Conservation (phyloP, 2,329 filamentous ascomycete species). For the Pseudofabraea citricarpa region DNA sequence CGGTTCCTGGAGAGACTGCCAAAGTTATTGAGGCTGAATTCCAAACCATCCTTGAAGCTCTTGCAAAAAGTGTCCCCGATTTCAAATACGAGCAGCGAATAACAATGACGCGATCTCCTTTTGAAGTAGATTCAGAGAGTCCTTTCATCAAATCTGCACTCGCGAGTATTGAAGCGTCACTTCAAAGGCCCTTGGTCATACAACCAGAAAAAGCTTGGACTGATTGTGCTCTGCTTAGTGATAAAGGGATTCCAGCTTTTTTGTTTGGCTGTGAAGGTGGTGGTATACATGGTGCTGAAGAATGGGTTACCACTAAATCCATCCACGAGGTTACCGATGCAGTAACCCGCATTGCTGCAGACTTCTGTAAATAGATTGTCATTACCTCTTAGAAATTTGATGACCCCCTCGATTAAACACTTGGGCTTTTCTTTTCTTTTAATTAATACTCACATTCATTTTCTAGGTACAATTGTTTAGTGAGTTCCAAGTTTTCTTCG, state of each 20-base stretch:
- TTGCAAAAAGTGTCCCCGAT: conserved; percentile 27
- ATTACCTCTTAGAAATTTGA: too few relatives aligned
- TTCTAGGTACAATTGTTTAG: too few relatives aligned
- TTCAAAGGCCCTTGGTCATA: neutral
- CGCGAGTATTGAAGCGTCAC: neutral
- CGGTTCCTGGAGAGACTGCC: conserved; percentile 37
- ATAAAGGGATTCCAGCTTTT: conserved; percentile 39
- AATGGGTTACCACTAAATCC: conserved; percentile 40
- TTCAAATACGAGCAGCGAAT: conserved; percentile 37
- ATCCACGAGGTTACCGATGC: conserved; percentile 21
- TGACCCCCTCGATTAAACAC: too few relatives aligned
- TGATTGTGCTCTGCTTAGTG: conserved; percentile 42
- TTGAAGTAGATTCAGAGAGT: conserved; percentile 35
- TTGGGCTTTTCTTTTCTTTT: too few relatives aligned
- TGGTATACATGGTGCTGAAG: conserved; percentile 45
- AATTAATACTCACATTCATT: too few relatives aligned
- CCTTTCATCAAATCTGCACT: conserved; percentile 26
- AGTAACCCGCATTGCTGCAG: neutral
- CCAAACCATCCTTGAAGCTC: conserved; percentile 28
- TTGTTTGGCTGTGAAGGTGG: conserved; percentile 42
- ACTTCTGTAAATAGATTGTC: conserved; percentile 5
- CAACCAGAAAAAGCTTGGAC: conserved; percentile 37
- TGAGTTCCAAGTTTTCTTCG: too few relatives aligned
- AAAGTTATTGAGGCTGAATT: conserved; percentile 34
- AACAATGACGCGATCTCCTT: conserved; percentile 37